These are phyloP conservation scores for Penicillium ucsense DNA, from an alignment of 495 filamentous ascomycete genomes.

Conservation along the genomic window DNA sequence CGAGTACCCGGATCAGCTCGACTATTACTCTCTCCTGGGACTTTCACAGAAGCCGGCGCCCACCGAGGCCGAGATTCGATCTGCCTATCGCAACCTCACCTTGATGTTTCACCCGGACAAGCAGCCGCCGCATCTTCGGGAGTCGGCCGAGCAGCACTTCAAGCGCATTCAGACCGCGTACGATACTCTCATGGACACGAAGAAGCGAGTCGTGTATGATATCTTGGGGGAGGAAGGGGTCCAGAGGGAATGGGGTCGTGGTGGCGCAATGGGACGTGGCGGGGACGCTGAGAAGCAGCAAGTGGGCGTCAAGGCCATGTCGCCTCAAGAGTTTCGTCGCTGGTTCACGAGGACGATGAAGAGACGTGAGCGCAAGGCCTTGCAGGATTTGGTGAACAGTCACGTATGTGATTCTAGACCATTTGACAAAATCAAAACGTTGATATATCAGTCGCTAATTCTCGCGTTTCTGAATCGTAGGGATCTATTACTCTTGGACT, in stretches of 20 bases:
- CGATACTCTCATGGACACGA: constrained; percentile 45
- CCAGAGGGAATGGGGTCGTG: constrained; percentile 28
- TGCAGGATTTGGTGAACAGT: constrained; percentile 35
- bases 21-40: constrained; percentile 45
- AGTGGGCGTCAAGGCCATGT: constrained; percentile 36
- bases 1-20: constrained; percentile 24
- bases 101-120: constrained; percentile 52
- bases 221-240: constrained; percentile 37
- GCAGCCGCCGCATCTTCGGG: constrained; percentile 38
- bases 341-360: constrained; percentile 43
- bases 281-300: constrained; percentile 21
- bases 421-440: too few species aligned
- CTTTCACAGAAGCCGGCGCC: constrained; percentile 35
- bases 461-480: constrained; percentile 6
- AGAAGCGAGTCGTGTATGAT: constrained; percentile 48
- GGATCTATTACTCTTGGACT: constrained; percentile 29
- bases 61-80: constrained; percentile 40
- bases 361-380: constrained; percentile 27
- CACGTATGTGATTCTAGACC: constrained; percentile 19
- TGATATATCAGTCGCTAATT: not conserved
- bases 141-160: constrained; percentile 40
- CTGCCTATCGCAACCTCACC: constrained; percentile 41
- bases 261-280: constrained; percentile 24
- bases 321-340: constrained; percentile 36
- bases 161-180: constrained; percentile 42